These are phyloP conservation scores for Cryomyces antarcticus DNA, from an alignment of 495 filamentous ascomycete species.

Conservation along the genomic window DNA sequence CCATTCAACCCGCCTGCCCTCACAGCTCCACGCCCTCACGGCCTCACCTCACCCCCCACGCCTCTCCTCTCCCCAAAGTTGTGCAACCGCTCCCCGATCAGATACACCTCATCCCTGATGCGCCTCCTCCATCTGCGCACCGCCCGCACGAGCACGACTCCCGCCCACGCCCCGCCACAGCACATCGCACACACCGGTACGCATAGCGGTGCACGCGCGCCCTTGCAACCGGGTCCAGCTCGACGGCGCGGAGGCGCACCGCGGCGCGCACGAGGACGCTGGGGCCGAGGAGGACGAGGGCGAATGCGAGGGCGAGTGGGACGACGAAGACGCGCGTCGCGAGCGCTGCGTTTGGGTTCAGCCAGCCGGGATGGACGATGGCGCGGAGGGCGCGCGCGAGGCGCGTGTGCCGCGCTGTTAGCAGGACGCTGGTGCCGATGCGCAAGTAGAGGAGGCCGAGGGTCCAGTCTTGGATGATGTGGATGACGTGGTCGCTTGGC, in stretches of 20 bases:
- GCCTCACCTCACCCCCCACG: background rate
- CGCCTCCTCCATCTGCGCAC: conserved; percentile 52
- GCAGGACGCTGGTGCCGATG: conserved; percentile 50
- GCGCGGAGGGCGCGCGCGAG: conserved; percentile 52
- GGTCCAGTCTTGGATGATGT: conserved; percentile 86
- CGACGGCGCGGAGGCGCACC: conserved; percentile 11
- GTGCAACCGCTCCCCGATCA: conserved; percentile 84
- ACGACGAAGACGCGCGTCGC: conserved; percentile 70
- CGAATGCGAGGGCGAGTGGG: conserved; percentile 39
- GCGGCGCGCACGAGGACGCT: conserved; percentile 26
- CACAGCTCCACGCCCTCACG: background rate
- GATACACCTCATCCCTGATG: conserved; percentile 84
- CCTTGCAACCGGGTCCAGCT: background rate
- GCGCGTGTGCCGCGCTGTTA: conserved; percentile 40
- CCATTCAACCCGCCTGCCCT: background rate
- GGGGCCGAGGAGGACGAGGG: conserved; percentile 38
- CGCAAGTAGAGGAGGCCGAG: conserved; percentile 84
- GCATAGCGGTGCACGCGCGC: conserved; percentile 12
- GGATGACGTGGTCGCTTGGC: conserved; percentile 46
- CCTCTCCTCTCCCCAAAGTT: conserved; percentile 54
- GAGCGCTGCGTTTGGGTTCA: conserved; percentile 55
- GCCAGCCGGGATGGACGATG: conserved; percentile 59
- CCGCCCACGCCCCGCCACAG: conserved; percentile 21
- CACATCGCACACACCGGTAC: conserved; percentile 26
- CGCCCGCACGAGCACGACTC: conserved; percentile 27